Conservation (phyloP, 140 eudicot species). For the Erigeron philadelphicus region DNA sequence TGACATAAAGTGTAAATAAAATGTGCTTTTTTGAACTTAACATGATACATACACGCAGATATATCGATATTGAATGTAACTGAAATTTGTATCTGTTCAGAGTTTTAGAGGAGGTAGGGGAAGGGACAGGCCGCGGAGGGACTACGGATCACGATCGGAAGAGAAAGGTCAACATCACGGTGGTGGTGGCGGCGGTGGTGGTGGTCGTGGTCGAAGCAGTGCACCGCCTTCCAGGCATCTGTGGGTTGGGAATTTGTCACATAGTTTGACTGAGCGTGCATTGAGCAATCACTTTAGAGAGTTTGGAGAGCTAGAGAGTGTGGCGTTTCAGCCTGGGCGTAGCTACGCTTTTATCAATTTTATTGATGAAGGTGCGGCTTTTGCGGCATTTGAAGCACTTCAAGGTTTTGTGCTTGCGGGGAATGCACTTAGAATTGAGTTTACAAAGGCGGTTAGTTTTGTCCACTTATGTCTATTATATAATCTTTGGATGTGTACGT, state of each 20-base stretch:
- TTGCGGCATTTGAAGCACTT: conserved; percentile 66
- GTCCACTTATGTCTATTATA: conserved; percentile 52
- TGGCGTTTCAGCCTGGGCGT: conserved; percentile 80
- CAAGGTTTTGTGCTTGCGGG: conserved; percentile 82
- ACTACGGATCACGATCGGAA: conserved; percentile 53
- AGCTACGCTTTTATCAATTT: conserved; percentile 87
- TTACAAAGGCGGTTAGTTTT: conserved; percentile 98
- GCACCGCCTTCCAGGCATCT: conserved; percentile 91
- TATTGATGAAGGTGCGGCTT: conserved; percentile 63
- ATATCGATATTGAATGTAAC: conserved; percentile 1
- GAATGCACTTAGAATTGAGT: conserved; percentile 87
- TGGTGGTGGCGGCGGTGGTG: too few species aligned
- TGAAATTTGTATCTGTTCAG: conserved; percentile 29
- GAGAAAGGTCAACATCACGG: conserved; percentile 39
- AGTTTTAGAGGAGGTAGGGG: conserved; percentile 69
- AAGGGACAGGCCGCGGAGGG: conserved; percentile 60
- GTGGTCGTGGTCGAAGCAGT: conserved; percentile 40
- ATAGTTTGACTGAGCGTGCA: conserved; percentile 43
- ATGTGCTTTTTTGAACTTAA: background rate
- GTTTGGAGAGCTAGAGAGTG: conserved; percentile 79
- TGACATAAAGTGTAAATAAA: too few species aligned
- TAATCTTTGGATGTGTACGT: conserved; percentile 35
- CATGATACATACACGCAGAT: background rate
- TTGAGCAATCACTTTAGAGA: conserved; percentile 53
- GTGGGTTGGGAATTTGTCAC: conserved; percentile 89